Base-by-base conservation (phyloP, 75 land plant genomes). In the Chamaecyparis obtusa region DNA sequence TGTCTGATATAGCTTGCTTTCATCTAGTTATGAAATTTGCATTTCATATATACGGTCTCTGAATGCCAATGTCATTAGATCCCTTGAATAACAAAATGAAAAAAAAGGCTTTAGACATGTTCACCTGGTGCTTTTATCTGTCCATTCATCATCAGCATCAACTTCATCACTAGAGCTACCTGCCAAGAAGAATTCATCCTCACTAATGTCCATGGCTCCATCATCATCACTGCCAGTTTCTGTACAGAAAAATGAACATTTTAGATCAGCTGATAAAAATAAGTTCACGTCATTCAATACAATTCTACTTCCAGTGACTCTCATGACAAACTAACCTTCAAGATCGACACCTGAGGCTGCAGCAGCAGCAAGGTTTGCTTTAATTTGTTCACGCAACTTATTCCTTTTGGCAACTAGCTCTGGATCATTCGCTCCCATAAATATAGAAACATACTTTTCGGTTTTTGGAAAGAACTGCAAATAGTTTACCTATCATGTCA, bases 201-300 rank as follows among this genome's bases (percentile, higher is more conserved):
- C 97, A 84, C 95, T 94, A 74, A 92, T 36, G 86, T 97, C 97
- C 89, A 95, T 80, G 21, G 92, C 92, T 36, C 92, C 95, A 88
- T 98, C 99, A 91, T 98, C 99, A 84, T 97, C 99, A 88, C 97
- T 97, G 71, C 96, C 99, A 48, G 99, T 98, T 87, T 98, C 99
- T 98, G 97, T 84, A 41, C 32, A 85, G 24, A 37, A 55, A 85
- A 32, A 44, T 46, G 83, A 16, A 46, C 16, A 30, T 21, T 57
- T 32, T 21, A 57, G 54, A 85, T 24, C 24, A 86, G 14, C 35
- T 16, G 19, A 85, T 3, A 49, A 76, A 87, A 87, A 30, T 14
- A 37, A 32, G 32, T 35, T 44, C 43, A 85, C n/a, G 30, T 64
- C n/a, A 64, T 64, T n/a, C 21, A n/a, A 81, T n/a, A 44, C 32